These are phyloP conservation scores for Vitellaria paradoxa DNA, from an alignment of 179 eudicot species.

Conservation along the genomic window DNA sequence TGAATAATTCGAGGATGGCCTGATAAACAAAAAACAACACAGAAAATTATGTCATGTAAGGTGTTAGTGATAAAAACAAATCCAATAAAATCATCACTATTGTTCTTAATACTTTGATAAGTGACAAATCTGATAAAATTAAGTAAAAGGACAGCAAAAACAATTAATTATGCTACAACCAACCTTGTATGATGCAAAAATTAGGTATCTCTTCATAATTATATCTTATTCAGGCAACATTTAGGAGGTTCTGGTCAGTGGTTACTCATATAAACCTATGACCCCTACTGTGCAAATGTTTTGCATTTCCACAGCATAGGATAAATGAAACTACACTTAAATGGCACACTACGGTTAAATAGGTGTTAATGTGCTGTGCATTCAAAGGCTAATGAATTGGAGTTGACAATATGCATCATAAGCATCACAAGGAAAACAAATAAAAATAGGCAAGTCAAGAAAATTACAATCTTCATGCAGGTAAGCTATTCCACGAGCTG, in stretches of 20 bases:
- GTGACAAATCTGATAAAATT: background rate
- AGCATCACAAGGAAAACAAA: slow-evolving; percentile 5
- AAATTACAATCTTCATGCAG: slow-evolving; percentile 94
- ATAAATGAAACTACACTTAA: background rate
- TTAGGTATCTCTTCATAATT: background rate
- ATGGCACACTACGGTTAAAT: slow-evolving; percentile 4
- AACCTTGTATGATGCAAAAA: background rate
- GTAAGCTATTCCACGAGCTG: slow-evolving; percentile 93
- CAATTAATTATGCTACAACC: background rate
- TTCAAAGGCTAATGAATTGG: background rate
- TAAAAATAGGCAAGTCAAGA: slow-evolving; percentile 8
- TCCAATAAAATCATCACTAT: background rate
- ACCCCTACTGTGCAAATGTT: background rate
- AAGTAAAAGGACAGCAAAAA: background rate
- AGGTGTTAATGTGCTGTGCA: background rate
- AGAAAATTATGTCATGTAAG: background rate
- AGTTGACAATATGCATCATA: background rate
- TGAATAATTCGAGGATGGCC: slow-evolving; percentile 94
- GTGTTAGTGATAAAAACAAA: background rate
- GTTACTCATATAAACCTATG: background rate
- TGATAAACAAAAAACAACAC: slow-evolving; percentile 28
- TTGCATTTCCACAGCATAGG: background rate
- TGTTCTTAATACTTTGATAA: no score
- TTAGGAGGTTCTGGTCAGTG: background rate
- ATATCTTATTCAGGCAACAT: background rate